Evolutionary conservation across 2,329 filamentous ascomycete genomes (phyloP), one percentile per base, ranked within the genome.

Genomic region (Xylariaceae sp.): DNA sequence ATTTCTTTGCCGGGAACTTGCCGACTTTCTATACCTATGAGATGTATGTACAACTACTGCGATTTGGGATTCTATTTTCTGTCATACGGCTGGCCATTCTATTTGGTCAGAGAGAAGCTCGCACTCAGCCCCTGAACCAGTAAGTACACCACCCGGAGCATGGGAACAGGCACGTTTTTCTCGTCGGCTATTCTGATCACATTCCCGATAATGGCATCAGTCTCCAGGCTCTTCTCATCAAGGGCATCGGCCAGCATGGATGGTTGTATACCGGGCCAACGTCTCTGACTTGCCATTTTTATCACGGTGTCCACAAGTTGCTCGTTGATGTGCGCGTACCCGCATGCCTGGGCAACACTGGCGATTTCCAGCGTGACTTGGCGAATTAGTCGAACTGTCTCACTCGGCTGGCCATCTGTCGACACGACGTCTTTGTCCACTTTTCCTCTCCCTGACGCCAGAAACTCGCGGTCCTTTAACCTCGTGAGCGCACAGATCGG

Each of bases 401-500:
- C 67, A 30, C 23, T 30, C 1, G 23, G 23, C 23, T 30, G 23
- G 2, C 62, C 64, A 5, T 58, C 59, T 30, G 23, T 30, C 23
- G 5, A 4, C n/a, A 53, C 44, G 23, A 49, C 48, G 4, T 53
- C 44, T 51, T 47, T 11, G 1, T 10, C 35, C 51, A 15, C 44
- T 4, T 15, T 41, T 59, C 39, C 44, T 15, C 15, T 34, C 10
- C 48, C 47, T 17, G 60, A 63, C 3, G 61, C 59, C 4, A 83
- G 65, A 50, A 82, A 79, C 2, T 76, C 72, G 0, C 73, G 72
- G 63, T 83, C 81, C 41, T 77, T 74, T 15, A 74, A 74, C 9
- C 76, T 72, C 2, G 78, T 77, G 6, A 84, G 71, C 2, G 81
- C 81, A 63, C 79, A 82, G 49, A 83, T 76, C 0, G 82, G 80